Evolutionary conservation across 1,284 basidiomycete genomes (phyloP).

Genomic region (Ceratobasidium sp.): DNA sequence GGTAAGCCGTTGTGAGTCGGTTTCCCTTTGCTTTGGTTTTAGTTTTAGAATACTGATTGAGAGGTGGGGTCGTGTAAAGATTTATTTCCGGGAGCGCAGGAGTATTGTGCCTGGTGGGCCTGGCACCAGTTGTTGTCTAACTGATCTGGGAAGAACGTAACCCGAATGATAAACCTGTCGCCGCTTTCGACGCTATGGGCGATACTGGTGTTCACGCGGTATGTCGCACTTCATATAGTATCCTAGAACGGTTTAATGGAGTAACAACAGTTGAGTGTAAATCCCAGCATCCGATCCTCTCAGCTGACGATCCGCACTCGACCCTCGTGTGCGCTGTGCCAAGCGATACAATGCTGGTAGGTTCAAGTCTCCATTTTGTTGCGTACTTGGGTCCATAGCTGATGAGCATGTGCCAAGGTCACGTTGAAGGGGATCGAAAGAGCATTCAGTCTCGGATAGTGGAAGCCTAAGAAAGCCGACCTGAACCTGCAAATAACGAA

Average conservation of each 20-base stretch:
- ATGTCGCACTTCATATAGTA: neutral
- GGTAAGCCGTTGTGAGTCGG: constrained; percentile 10
- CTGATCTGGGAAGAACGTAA: neutral
- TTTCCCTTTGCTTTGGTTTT: no score
- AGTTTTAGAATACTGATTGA: no score
- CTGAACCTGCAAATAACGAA: no score
- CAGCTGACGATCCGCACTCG: constrained; percentile 3
- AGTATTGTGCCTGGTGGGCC: constrained; percentile 29
- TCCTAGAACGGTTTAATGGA: no score
- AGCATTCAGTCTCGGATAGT: constrained; percentile 4
- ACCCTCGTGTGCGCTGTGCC: constrained; percentile 22
- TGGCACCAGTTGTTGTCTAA: constrained; percentile 10
- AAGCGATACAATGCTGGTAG: constrained; percentile 12
- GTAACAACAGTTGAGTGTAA: neutral
- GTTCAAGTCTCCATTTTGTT: neutral
- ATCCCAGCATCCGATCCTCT: constrained; percentile 7
- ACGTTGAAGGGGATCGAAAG: constrained; percentile 10
- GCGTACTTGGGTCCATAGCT: no score
- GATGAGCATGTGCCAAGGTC: neutral
- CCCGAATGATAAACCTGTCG: neutral
- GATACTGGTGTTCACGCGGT: constrained; percentile 32
- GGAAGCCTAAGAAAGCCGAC: neutral
- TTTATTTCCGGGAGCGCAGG: constrained; percentile 35
- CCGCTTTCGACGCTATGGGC: constrained; percentile 13
- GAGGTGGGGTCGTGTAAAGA: neutral